Evolutionary conservation across 2,329 filamentous ascomycete species (phyloP).

Genomic region (Ambrosiella xylebori): DNA sequence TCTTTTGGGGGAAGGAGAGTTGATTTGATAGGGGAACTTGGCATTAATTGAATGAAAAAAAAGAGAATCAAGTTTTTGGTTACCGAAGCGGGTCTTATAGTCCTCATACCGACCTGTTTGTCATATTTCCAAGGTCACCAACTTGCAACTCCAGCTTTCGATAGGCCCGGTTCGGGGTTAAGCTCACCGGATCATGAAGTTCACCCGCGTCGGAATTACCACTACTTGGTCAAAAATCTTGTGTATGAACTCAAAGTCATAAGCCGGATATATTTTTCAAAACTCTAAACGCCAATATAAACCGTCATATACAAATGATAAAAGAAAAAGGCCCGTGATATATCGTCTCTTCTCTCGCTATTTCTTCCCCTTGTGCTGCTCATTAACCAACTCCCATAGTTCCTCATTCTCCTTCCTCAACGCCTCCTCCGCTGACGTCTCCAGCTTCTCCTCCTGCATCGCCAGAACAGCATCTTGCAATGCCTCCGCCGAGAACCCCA

Average conservation of each 20-base stretch:
- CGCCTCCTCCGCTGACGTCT: constrained; percentile 5
- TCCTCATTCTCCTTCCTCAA: constrained; percentile 21
- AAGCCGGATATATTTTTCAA: neutral
- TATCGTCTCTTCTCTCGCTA: constrained; percentile 10
- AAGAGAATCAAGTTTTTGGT: neutral
- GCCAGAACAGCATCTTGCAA: constrained; percentile 32
- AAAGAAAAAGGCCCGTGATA: neutral
- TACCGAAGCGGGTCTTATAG: neutral
- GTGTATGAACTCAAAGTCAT: neutral
- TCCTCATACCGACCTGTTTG: no score
- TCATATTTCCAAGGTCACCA: no score
- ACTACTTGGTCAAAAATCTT: no score
- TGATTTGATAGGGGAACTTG: neutral
- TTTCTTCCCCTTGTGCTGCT: constrained; percentile 22
- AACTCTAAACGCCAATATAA: neutral
- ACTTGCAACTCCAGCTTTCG: no score
- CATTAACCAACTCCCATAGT: constrained; percentile 24
- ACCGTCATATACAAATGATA: neutral
- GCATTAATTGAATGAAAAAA: neutral
- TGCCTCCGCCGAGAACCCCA: constrained; percentile 29
- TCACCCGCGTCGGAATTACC: no score
- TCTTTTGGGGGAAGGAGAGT: neutral
- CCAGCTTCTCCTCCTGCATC: constrained; percentile 12
- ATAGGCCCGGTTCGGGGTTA: no score
- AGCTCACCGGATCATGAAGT: no score